Percentiles rank a stretch among this genome's conserved stretches.
Evolutionary conservation across 2,329 filamentous ascomycete genomes (phyloP).

Genomic region (Basipetospora chlamydospora): DNA sequence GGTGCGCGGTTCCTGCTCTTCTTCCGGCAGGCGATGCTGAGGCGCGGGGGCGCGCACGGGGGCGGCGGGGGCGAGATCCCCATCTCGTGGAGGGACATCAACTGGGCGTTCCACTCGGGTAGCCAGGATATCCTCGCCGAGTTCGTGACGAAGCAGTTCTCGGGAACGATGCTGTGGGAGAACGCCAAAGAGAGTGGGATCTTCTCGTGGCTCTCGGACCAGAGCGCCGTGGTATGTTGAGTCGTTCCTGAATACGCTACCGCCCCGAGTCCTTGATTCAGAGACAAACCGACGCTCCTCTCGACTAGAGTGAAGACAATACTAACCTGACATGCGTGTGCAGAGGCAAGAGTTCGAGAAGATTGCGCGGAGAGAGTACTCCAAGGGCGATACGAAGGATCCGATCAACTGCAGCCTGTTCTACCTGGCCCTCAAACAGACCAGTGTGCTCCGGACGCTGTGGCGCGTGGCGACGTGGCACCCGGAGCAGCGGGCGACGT

Average conservation of each 20-base stretch:
- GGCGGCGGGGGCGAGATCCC: conserved; percentile 47
- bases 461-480: conserved; percentile 94
- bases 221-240: conserved; percentile 53
- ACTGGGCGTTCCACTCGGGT: conserved; percentile 70
- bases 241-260: too few relatives aligned
- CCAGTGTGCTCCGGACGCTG: conserved; percentile 73
- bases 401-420: conserved; percentile 83
- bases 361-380: conserved; percentile 89
- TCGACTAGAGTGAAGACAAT: conserved; percentile 17
- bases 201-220: conserved; percentile 87
- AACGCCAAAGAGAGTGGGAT: conserved; percentile 75
- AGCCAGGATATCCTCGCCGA: conserved; percentile 85
- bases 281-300: neutral
- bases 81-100: conserved; percentile 66
- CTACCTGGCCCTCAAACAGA: conserved; percentile 84
- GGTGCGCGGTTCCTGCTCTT: conserved; percentile 78
- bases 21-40: conserved; percentile 66
- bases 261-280: neutral
- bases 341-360: conserved; percentile 69
- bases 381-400: conserved; percentile 72
- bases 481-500: conserved; percentile 68
- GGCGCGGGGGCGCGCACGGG: conserved; percentile 50
- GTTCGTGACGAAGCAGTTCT: conserved; percentile 66
- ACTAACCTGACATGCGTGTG: conserved; percentile 7
- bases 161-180: conserved; percentile 69